phyloP scores from a whole-genome alignment of 805 yeast genomes.

The Ogataea philodendri region DNA sequence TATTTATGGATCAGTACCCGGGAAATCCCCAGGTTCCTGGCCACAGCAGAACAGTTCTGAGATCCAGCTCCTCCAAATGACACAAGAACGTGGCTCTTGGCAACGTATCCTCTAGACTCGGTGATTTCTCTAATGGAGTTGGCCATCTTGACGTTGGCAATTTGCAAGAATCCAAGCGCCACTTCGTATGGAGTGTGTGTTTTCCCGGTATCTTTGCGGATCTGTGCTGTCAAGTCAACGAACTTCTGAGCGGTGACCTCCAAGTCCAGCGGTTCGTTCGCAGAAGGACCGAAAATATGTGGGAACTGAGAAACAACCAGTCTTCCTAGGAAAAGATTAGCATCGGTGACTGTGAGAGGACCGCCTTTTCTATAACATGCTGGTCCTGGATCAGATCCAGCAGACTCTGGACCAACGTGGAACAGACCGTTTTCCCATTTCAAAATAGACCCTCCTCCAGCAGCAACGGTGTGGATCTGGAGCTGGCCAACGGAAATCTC shows the following conservation, averaged over 20 bases:
- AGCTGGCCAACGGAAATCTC: constrained; percentile 40
- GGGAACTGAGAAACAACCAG: constrained; percentile 42
- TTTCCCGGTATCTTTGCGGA: constrained; percentile 33
- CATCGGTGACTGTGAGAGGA: constrained; percentile 47
- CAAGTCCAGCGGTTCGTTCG: constrained; percentile 38
- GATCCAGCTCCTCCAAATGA: constrained; percentile 54
- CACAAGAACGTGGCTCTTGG: constrained; percentile 42
- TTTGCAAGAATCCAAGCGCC: constrained; percentile 45
- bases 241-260: constrained; percentile 36
- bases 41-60: constrained; percentile 44
- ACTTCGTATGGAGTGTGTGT: constrained; percentile 40
- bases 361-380: constrained; percentile 51
- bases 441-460: constrained; percentile 45
- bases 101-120: constrained; percentile 44
- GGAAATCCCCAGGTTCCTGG: constrained; percentile 40
- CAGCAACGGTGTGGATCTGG: constrained; percentile 49
- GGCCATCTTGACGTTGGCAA: constrained; percentile 47
- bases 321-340: constrained; percentile 43
- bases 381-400: constrained; percentile 48
- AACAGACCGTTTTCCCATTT: constrained; percentile 38
- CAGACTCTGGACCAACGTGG: constrained; percentile 49
- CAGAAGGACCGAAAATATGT: constrained; percentile 44
- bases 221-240: constrained; percentile 36
- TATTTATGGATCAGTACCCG: constrained; percentile 45
- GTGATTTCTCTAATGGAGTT: constrained; percentile 47